phyloP scores from a whole-genome alignment of 306 rosid genomes.

The Gillenia trifoliata region DNA sequence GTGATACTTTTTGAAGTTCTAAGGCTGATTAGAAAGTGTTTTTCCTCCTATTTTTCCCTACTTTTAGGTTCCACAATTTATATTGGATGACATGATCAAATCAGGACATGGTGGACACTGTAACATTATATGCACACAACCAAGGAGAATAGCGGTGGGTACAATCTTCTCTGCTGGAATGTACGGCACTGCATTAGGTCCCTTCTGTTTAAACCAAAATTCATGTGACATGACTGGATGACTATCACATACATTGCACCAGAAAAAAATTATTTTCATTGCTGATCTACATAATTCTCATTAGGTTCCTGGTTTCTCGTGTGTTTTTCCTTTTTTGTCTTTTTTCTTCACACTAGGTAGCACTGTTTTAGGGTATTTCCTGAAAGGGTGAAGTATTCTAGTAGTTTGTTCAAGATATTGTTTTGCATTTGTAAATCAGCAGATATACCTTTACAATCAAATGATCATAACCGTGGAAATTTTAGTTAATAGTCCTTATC shows the following conservation, averaged over 20 bases:
- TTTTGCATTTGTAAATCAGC: not conserved
- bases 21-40: constrained; percentile 2
- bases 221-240: not conserved
- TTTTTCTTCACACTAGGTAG: not conserved
- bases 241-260: not conserved
- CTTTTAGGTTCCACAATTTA: constrained; percentile 86
- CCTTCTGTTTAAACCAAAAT: not conserved
- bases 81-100: constrained; percentile 89
- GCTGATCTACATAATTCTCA: not conserved
- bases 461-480: not conserved
- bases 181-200: constrained; percentile 6
- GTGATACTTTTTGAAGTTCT: constrained; percentile 3
- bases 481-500: not conserved
- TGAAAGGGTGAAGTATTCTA: not conserved
- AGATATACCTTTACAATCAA: not conserved
- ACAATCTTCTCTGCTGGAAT: constrained; percentile 15
- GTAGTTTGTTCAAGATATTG: not conserved
- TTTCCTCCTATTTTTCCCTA: not conserved
- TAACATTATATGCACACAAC: constrained; percentile 91
- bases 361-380: not conserved
- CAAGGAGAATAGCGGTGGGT: constrained; percentile 86
- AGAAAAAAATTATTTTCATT: not conserved
- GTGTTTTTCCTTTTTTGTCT: not conserved
- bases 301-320: not conserved
- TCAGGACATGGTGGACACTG: constrained; percentile 72